Base-by-base conservation (phyloP, 2,329 filamentous ascomycete genomes). In the Colletotrichum sp. region DNA sequence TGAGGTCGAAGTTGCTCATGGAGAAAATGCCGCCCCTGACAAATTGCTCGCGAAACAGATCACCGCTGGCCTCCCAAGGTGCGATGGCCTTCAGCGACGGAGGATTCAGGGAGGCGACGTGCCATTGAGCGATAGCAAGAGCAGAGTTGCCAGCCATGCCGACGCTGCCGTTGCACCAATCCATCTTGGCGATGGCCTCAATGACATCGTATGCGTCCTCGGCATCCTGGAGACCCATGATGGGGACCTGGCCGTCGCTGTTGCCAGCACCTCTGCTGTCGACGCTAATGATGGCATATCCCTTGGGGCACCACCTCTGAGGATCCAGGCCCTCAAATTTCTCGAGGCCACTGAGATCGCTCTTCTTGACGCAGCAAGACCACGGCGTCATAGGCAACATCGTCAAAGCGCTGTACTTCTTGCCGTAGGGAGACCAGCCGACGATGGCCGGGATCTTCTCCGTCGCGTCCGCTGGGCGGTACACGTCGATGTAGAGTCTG, bases 11-110 rank as follows among this genome's bases (percentile, higher is more conserved):
- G 70, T 84, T 85, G 69, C 81, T 84, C 81, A 85, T 85, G 32
- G 80, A 82, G 72, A 82, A 82, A 77, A 80, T 80, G 3, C 87
- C 86, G 16, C 88, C 87, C 7, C 87, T 83, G 43, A 81, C 82
- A 76, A 88, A 86, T 30, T 86, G 83, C 76, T 89, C 87, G 3
- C 87, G 84, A 75, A 87, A 89, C 5, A 88, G 77, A 75, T 89
- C 88, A 1, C 83, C 83, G 52, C 80, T 84, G 6, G 85, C 87
- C 78, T 89, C 88, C 86, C 86, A 60, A 82, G 89, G 79, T 2
- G 79, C 78, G 16, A 80, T 80, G 24, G 77, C 77, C n/a, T 79
- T 79, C 15, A 80, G 67, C 2, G 73, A 76, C 2, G 79, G 79
- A 4, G 78, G 78, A 21, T 76, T 76, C 48, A 77, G 58, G 7